Evolutionary conservation across 306 rosid genomes (phyloP), one percentile per base, ranked within the genome.

Genomic region (Prunus fruticosa): DNA sequence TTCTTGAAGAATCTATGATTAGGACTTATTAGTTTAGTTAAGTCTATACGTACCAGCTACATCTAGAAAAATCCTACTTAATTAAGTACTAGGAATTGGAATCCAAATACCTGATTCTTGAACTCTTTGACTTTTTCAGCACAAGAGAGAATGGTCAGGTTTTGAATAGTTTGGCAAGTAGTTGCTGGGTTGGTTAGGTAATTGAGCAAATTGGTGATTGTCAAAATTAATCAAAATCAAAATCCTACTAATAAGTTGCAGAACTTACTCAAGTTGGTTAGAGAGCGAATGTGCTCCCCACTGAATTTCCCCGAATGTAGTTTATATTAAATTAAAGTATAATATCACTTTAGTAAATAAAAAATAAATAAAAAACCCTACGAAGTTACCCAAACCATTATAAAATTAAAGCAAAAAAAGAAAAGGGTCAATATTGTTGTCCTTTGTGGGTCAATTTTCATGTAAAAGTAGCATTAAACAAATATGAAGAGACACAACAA

Each of bases 251-350:
- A 1, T 6, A 56, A 38, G 43, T 38, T 8, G 28, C 1, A 10
- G 0, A 52, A 3, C 9, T 18, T 52, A 52, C 11, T 0, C 0
- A 6, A 6, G 3, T 6, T 52, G 8, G 10, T 16, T 9, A 6
- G 1, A 18, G 0, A 7, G 9, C 43, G 2, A 1, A 38, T 38
- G 8, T 34, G 2, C 41, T 34, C 41, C 41, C 0, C 41, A 5
- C 1, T 34, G 43, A 38, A 7, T 38, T 0, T 1, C 0, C 2
- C 0, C 1, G 0, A 0, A 0, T 38, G 2, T 7, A 1, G 1
- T 38, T 38, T 38, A 1, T 0, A 7, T 38, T 6, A 38, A 0
- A 7, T 38, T 7, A 38, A 6, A 7, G 0, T 7, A 38, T 0
- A 1, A 7, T 38, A 38, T 38, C 8, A 4, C 9, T 38, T 1